Percentiles rank a stretch among this genome's conserved stretches.
phyloP scores from a whole-genome alignment of 2,329 filamentous ascomycete species.

The Sclerotinia subarctica region DNA sequence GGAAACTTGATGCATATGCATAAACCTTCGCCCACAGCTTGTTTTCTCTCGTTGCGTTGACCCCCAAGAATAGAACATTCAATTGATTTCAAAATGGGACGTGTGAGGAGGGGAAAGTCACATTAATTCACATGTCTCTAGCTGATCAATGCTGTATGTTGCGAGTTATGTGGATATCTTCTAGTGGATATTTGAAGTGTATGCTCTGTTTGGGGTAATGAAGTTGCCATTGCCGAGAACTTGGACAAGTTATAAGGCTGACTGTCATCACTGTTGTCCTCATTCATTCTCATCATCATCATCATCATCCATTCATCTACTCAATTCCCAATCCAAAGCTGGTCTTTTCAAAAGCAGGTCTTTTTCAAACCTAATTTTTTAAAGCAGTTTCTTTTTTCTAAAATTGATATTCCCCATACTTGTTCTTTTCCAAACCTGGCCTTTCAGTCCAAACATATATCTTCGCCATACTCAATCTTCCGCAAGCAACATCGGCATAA shows the following conservation, averaged over 20 bases:
- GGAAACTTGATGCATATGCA: background rate
- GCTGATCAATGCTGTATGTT: constrained; percentile 1
- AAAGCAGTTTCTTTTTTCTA: too few species aligned
- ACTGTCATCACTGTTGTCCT: background rate
- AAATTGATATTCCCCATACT: too few species aligned
- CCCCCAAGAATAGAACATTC: constrained; percentile 8
- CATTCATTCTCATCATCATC: background rate
- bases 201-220: background rate
- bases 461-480: background rate
- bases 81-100: background rate
- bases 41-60: background rate
- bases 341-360: background rate
- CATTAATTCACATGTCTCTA: background rate
- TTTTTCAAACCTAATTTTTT: too few species aligned
- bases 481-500: constrained; percentile 18
- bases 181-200: background rate
- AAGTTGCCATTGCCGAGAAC: background rate
- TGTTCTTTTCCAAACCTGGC: background rate
- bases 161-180: background rate
- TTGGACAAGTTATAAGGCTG: constrained; percentile 11
- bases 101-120: background rate
- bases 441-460: background rate
- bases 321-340: background rate
- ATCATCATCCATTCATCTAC: constrained; percentile 4
- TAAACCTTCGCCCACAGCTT: background rate